A percentile compares a stretch with the other conserved stretches of the same genome.
phyloP scores from a whole-genome alignment of 495 filamentous ascomycete species.

The Penicillium turbatum region DNA sequence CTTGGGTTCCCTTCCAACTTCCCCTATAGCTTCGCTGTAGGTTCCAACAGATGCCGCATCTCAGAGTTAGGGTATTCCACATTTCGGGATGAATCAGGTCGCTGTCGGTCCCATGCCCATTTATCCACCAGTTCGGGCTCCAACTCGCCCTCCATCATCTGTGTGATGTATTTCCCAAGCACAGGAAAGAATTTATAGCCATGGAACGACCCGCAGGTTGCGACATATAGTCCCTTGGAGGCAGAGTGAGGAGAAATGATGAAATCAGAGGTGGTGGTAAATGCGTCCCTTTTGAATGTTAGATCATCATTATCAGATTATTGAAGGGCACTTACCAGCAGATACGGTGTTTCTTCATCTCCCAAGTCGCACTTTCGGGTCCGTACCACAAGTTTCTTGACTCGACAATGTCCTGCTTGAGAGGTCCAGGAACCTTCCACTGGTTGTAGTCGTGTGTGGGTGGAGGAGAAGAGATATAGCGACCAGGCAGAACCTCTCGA shows the following conservation, averaged over 20 bases:
- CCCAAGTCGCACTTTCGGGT: constrained; percentile 31
- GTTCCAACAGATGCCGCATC: constrained; percentile 32
- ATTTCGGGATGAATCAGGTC: constrained; percentile 31
- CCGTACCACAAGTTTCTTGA: constrained; percentile 36
- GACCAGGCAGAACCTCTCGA: constrained; percentile 36
- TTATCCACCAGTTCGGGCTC: constrained; percentile 36
- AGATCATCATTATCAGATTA: constrained; percentile 2
- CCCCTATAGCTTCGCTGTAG: constrained; percentile 37
- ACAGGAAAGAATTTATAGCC: constrained; percentile 60
- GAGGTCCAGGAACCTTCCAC: constrained; percentile 43
- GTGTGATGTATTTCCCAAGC: constrained; percentile 54
- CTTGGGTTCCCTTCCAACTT: background rate
- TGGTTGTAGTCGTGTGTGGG: constrained; percentile 37
- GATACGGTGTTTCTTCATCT: constrained; percentile 42
- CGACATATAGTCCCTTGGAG: constrained; percentile 45
- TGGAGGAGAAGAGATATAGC: constrained; percentile 48
- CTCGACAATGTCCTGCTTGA: constrained; percentile 36
- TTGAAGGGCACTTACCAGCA: constrained; percentile 34
- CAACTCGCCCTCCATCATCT: constrained; percentile 50
- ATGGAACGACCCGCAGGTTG: constrained; percentile 48
- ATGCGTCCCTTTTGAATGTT: constrained; percentile 30
- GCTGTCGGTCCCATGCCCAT: constrained; percentile 58
- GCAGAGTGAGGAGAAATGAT: constrained; percentile 53
- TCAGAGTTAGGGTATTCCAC: constrained; percentile 34
- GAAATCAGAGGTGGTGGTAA: constrained; percentile 50